phyloP scores from a whole-genome alignment of 768 basidiomycete species.

The Phylloporus rhodoxanthus region DNA sequence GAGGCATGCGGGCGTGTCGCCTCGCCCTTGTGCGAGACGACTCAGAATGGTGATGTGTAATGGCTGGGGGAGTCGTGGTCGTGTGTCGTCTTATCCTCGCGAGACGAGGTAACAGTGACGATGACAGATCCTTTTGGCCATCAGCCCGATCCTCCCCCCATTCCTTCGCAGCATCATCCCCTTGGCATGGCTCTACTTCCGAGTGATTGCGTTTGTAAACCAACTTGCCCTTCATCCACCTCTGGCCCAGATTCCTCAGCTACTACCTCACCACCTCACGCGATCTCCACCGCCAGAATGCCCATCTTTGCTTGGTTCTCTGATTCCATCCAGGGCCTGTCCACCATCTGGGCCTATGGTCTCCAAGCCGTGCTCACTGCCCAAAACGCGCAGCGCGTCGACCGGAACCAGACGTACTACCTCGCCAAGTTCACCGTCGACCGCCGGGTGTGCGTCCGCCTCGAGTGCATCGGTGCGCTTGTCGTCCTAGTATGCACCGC shows the following conservation, averaged over 20 bases:
- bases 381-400: constrained; percentile 68
- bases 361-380: constrained; percentile 66
- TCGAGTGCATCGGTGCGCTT: constrained; percentile 81
- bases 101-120: too few relatives aligned
- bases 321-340: constrained; percentile 62
- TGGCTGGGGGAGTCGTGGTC: too few relatives aligned
- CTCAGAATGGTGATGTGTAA: too few relatives aligned
- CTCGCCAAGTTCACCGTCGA: constrained; percentile 69
- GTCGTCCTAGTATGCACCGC: constrained; percentile 77
- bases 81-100: too few relatives aligned
- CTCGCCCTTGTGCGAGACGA: too few relatives aligned
- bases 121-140: constrained; percentile 69
- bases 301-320: constrained; percentile 91
- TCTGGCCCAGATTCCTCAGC: constrained; percentile 32
- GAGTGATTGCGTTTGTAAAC: too few relatives aligned
- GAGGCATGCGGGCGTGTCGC: too few relatives aligned
- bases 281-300: constrained; percentile 83
- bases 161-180: constrained; percentile 75
- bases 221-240: too few relatives aligned
- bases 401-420: constrained; percentile 80
- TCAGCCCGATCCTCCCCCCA: constrained; percentile 74
- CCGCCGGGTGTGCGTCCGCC: constrained; percentile 79
- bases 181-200: too few relatives aligned
- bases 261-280: constrained; percentile 86
- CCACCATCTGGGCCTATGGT: constrained; percentile 77